A percentile compares a stretch with the other conserved stretches of the same genome.
phyloP scores from a whole-genome alignment of 2,329 filamentous ascomycete genomes.

The Phyllosticta capitalensis region DNA sequence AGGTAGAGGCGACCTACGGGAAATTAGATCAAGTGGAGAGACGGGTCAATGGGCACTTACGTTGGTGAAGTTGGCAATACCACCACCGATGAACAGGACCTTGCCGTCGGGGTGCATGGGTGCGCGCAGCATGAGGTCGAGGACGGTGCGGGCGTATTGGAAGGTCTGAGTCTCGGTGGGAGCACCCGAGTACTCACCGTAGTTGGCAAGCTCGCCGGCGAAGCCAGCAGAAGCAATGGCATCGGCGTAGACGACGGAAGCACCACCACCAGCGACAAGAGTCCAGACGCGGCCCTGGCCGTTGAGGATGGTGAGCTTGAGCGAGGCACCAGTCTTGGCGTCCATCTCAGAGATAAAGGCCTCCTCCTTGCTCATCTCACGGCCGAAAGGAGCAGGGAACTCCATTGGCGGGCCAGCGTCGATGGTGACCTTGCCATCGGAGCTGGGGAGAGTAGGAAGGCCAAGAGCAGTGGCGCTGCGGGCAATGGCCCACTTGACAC shows the following conservation, averaged over 20 bases:
- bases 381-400: slow-evolving; percentile 97
- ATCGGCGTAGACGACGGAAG: slow-evolving; percentile 97
- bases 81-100: slow-evolving; percentile 98
- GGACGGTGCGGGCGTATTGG: slow-evolving; percentile 95
- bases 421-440: slow-evolving; percentile 72
- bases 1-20: slow-evolving; percentile 69
- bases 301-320: slow-evolving; percentile 97
- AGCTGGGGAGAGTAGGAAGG: slow-evolving; percentile 53
- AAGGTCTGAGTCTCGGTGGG: slow-evolving; percentile 98
- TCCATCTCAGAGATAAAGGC: slow-evolving; percentile 98
- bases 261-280: slow-evolving; percentile 96
- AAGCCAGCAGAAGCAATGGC: slow-evolving; percentile 96
- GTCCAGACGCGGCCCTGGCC: slow-evolving; percentile 90
- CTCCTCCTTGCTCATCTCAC: slow-evolving; percentile 97
- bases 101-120: slow-evolving; percentile 82
- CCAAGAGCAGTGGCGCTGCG: slow-evolving; percentile 84
- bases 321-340: slow-evolving; percentile 96
- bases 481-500: slow-evolving; percentile 97
- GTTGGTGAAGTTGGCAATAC: slow-evolving; percentile 99
- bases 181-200: slow-evolving; percentile 98
- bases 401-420: slow-evolving; percentile 97
- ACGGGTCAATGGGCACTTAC: slow-evolving; percentile 36
- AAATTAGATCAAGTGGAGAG: slow-evolving; percentile 9
- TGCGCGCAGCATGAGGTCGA: slow-evolving; percentile 94
- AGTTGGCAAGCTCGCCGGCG: slow-evolving; percentile 95